Base-by-base conservation (phyloP, 176 grass and related monocot species). In the Guadua angustifolia region DNA sequence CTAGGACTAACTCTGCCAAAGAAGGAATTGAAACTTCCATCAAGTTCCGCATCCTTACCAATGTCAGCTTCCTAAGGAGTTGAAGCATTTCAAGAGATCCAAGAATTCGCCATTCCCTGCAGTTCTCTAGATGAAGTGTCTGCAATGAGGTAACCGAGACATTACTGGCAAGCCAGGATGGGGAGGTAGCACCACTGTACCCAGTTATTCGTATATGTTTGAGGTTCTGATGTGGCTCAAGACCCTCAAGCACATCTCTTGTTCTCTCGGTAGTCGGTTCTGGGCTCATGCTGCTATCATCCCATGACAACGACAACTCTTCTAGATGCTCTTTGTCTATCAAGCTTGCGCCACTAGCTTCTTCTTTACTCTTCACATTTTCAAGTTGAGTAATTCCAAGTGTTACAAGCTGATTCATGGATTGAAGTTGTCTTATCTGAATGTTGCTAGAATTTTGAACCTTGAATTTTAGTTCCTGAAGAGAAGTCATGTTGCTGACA, bases 291-390 rank as follows among this genome's bases (percentile, higher is more conserved):
- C 40, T 43, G n/a, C 16, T 52, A 35, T 74, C 46, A 45, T 55
- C 15, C 88, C 88, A 90, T 73, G 69, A 62, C 77, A 89, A 77
- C 19, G 24, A 66, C 39, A 90, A 39, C 25, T 49, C 36, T 77
- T 42, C 14, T 6, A 86, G 40, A 26, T 78, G 63, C 6, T 90
- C 60, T 81, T 90, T 90, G 40, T 72, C 53, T 24, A 17, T 69
- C 58, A 90, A 51, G 21, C 17, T 71, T 7, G 88, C 77, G 9
- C 36, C 21, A 1, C 6, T 25, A 21, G 78, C 88, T 76, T 90
- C 72, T 60, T 78, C 60, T 47, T 53, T 80, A 17, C 44, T 68
- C 24, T 40, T 62, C 0, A 83, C 83, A 83, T 83, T 86, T 74
- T 83, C 71, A 13, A 86, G 83, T 57, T 74, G 71, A 33, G 11